Percentiles rank a stretch among this genome's conserved stretches.
These are phyloP conservation scores for Trematosphaeria pertusa DNA, from an alignment of 2,329 filamentous ascomycete genomes.

Conservation along the genomic window DNA sequence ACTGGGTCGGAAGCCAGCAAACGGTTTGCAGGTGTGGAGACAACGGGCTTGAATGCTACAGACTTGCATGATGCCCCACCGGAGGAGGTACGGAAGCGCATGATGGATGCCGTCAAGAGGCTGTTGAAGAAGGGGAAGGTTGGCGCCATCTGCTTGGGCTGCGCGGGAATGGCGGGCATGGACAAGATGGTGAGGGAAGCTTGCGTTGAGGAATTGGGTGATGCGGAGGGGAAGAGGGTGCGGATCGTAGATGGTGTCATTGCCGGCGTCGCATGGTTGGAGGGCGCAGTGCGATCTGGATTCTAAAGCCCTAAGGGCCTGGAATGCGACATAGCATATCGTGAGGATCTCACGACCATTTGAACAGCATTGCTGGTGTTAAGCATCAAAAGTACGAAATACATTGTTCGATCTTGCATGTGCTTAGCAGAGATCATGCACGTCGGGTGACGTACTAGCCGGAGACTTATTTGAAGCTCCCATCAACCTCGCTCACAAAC, in stretches of 20 bases:
- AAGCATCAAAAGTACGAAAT: no score
- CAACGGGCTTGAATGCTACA: slow-evolving; percentile 79
- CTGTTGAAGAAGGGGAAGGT: slow-evolving; percentile 67
- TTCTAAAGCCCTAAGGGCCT: slow-evolving; percentile 37
- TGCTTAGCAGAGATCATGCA: no score
- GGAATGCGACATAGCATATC: no score
- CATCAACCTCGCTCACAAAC: no score
- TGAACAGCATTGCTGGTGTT: no score
- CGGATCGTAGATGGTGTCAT: slow-evolving; percentile 82
- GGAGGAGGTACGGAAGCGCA: slow-evolving; percentile 68
- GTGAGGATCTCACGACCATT: no score
- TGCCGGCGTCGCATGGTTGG: slow-evolving; percentile 69
- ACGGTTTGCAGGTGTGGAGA: slow-evolving; percentile 80
- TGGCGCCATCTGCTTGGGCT: slow-evolving; percentile 80
- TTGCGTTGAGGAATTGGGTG: slow-evolving; percentile 69
- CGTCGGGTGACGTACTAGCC: no score
- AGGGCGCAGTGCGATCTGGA: slow-evolving; percentile 55
- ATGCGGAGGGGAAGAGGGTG: slow-evolving; percentile 64
- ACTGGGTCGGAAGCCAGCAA: slow-evolving; percentile 42
- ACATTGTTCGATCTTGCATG: no score
- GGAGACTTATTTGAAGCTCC: no score
- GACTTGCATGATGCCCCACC: slow-evolving; percentile 76
- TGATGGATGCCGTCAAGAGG: slow-evolving; percentile 73
- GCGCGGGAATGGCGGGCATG: slow-evolving; percentile 89
- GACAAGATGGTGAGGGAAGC: slow-evolving; percentile 76